Evolutionary conservation across 768 basidiomycete species (phyloP), one percentile per base, ranked within the genome.

Genomic region (Cyclocybe cylindracea): DNA sequence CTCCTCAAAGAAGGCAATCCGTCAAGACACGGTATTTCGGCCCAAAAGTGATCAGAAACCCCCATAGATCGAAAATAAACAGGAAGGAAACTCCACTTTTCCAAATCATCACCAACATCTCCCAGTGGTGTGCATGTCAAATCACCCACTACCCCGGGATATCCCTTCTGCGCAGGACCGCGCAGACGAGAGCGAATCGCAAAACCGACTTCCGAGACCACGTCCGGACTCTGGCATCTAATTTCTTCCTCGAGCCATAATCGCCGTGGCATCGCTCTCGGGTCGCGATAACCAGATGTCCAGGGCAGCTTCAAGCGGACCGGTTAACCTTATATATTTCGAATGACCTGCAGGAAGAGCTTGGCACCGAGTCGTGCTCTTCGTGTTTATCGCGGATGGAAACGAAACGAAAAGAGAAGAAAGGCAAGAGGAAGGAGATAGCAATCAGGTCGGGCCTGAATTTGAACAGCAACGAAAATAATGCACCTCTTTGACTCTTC

Each of bases 201-300:
- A 88, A 88, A 4, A 86, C 68, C 5, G 64, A 65, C 52, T n/a
- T 85, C 86, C 11, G 77, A 74, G 5, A 69, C 88, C 88, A 89
- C 35, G 69, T 54, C 87, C 87, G 2, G 85, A 85, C 5, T 70
- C 65, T 0, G 85, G 85, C 10, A 89, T 85, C 76, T 53, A 91
- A 90, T 66, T 92, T 92, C 57, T 77, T 76, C n/a, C 60, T 90
- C 84, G 38, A 91, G 59, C 89, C 89, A 91, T 36, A n/a, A 90
- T 89, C 3, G 88, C 87, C 7, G 89, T 91, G 14, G 80, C 82
- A 59, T 90, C 87, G 57, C 76, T 83, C 51, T 84, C 10, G 82
- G 80, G 61, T 91, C 89, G 73, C 2, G 89, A 88, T n/a, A 91
- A 62, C 89, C 89, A 91, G 36, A 83, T 66, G 19, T 77, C 85